These are phyloP conservation scores for Cucumis cinereus DNA, from an alignment of 306 rosid genomes.

Conservation along the genomic window DNA sequence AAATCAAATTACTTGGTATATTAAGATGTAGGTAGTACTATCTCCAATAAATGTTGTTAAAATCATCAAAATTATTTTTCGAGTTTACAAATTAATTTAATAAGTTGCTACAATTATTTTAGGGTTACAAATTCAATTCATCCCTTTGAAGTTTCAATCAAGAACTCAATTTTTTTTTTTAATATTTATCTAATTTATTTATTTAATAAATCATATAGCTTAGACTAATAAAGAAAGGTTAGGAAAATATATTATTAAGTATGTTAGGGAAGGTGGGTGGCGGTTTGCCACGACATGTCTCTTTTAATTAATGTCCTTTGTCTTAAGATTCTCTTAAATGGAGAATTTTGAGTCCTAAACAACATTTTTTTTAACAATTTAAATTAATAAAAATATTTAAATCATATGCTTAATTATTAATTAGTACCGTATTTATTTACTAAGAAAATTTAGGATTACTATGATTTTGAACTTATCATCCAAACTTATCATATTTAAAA, in stretches of 20 bases:
- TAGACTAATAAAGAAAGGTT: not conserved
- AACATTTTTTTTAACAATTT: not conserved
- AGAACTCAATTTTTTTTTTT: not conserved
- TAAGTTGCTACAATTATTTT: not conserved
- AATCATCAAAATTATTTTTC: not conserved
- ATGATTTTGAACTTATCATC: too few relatives aligned
- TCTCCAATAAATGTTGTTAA: not conserved
- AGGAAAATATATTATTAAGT: not conserved
- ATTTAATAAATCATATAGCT: not conserved
- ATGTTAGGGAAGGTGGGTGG: not conserved
- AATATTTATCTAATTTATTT: not conserved
- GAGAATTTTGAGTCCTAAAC: not conserved
- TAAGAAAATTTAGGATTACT: too few relatives aligned
- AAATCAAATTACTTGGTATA: too few relatives aligned
- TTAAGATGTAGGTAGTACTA: too few relatives aligned
- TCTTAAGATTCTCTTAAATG: not conserved
- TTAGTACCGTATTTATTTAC: too few relatives aligned
- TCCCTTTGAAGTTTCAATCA: not conserved
- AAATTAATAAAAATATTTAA: not conserved
- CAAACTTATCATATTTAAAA: too few relatives aligned
- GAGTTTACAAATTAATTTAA: not conserved
- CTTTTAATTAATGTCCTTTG: not conserved
- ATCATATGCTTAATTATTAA: too few relatives aligned
- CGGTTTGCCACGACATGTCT: not conserved
- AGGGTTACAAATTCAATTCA: not conserved